A percentile compares a stretch with the other conserved stretches of the same genome.
These are phyloP conservation scores for Phytophthora pini DNA, from an alignment of 352 stramenopile species.

Conservation along the genomic window DNA sequence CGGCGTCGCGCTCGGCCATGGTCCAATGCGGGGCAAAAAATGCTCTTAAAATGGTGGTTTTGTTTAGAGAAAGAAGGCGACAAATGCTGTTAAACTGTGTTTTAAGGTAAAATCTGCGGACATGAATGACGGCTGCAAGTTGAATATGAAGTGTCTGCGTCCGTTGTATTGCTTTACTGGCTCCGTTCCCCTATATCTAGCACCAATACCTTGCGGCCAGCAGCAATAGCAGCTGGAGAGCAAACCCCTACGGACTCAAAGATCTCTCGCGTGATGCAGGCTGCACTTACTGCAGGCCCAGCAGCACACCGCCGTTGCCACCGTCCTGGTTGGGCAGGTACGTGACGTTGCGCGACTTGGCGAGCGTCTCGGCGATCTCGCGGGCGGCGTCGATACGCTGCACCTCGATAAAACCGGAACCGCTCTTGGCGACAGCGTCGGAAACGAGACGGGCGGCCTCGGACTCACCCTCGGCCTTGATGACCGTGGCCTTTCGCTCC, in stretches of 20 bases:
- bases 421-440: constrained; percentile 97
- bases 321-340: constrained; percentile 96
- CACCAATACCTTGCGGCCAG: constrained; percentile 23
- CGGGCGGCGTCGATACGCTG: constrained; percentile 99
- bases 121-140: neutral
- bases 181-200: constrained; percentile 30
- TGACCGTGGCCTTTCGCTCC: constrained; percentile 94
- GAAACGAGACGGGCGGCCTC: constrained; percentile 98
- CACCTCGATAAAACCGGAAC: constrained; percentile 99
- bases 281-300: constrained; percentile 76
- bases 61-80: neutral
- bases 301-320: constrained; percentile 84
- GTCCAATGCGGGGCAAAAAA: neutral
- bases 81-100: constrained; percentile 1
- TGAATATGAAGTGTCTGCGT: constrained; percentile 20
- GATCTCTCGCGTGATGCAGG: constrained; percentile 9
- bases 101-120: no score
- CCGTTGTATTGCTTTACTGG: constrained; percentile 22
- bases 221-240: constrained; percentile 10
- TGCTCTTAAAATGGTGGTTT: no score
- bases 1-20: constrained; percentile 24
- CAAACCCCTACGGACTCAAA: constrained; percentile 23
- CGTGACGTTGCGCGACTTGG: constrained; percentile 97
- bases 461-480: constrained; percentile 97
- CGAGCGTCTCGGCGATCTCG: constrained; percentile 98